Evolutionary conservation across 345 rosid species (phyloP), one percentile per base, ranked within the genome.

Genomic region (Populus alba): DNA sequence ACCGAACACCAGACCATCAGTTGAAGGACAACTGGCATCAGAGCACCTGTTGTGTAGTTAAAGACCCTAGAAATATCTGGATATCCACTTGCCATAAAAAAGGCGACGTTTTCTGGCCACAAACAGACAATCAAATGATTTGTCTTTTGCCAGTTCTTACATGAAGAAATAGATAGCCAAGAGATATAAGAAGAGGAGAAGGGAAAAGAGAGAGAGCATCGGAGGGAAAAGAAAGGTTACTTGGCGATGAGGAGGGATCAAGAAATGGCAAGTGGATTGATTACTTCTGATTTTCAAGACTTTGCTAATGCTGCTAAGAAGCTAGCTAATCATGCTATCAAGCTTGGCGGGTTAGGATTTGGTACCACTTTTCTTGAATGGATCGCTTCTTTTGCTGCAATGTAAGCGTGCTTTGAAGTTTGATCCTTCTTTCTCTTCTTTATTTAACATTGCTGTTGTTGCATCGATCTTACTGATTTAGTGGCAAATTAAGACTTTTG

Each of bases 351-450:
- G 35, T 76, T 84, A 23, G 87, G 81, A 16, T 80, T 87, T 43
- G 89, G 87, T 15, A 82, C 89, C 51, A 15, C 81, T 37, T 73
- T 87, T 51, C 84, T 84, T 45, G 74, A 84, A 76, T 87, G 89
- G 89, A 23, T 87, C 39, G 89, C 87, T 70, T 78, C 87, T 49
- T 66, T 84, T 61, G 86, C 89, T 68, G 87, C 86, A 17, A 84
- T 84, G 89, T 87, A 81, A 41, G 80, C 23, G 3, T 31, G 16
- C 31, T 13, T 3, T 51, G 5, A 43, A 35, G 15, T 20, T 11
- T 17, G 29, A 39, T 57, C 38, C 15, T 25, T 33, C 3, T 8
- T 5, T 70, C 33, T 43, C 1, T 9, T 38, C 8, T 38, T 38
- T 38, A 38, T 7, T 38, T 38, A 38, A 38, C 39, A 38, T 38